These are phyloP conservation scores for Xerocomellus intermedius DNA, from an alignment of 768 basidiomycete species.

Conservation along the genomic window DNA sequence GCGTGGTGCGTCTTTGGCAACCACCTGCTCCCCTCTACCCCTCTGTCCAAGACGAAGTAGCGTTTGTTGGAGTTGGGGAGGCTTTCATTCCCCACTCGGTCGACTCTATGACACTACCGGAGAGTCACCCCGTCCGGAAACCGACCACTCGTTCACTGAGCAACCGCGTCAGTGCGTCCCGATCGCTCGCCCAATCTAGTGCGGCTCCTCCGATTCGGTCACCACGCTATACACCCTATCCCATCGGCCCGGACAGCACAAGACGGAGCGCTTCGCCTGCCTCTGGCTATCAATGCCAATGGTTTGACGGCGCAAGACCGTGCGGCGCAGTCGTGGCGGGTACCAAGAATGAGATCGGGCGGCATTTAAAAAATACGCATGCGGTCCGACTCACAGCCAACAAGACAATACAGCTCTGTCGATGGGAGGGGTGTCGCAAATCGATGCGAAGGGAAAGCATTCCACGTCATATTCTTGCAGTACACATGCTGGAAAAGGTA, in stretches of 20 bases:
- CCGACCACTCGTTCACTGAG: not conserved
- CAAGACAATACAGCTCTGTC: constrained; percentile 8
- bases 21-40: not conserved
- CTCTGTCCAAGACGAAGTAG: not conserved
- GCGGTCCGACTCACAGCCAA: constrained; percentile 8
- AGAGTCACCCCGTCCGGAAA: not conserved
- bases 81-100: too few relatives aligned
- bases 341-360: constrained; percentile 10
- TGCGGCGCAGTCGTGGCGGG: constrained; percentile 3
- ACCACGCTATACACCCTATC: constrained; percentile 7
- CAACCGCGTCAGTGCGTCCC: not conserved
- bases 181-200: not conserved
- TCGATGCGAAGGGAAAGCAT: constrained; percentile 28
- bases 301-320: not conserved
- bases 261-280: not conserved
- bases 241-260: not conserved
- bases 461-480: constrained; percentile 21
- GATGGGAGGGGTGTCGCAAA: constrained; percentile 18
- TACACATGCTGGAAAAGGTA: constrained; percentile 24
- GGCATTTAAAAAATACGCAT: constrained; percentile 13
- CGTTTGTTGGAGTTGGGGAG: not conserved
- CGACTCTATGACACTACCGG: not conserved
- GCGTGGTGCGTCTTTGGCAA: not conserved
- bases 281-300: constrained; percentile 6
- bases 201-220: not conserved